Conservation (phyloP, 768 basidiomycete species). For the Trametes meyenii region DNA sequence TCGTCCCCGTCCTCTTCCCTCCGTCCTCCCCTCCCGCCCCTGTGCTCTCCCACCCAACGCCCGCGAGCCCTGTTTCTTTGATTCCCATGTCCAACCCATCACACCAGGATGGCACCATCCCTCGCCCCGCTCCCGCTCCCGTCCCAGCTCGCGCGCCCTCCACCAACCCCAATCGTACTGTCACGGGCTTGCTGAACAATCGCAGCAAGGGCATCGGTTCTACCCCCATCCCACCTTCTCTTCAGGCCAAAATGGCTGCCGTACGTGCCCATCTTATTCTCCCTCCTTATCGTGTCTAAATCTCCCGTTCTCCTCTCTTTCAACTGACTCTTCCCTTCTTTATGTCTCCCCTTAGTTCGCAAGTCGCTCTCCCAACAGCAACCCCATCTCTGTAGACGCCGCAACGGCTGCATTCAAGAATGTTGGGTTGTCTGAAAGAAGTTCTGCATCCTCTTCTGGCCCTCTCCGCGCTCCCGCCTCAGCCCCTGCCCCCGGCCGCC, state of each 20-base stretch:
- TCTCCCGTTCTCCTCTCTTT: constrained; percentile 22
- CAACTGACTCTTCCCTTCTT: neutral
- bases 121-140: constrained; percentile 25
- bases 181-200: constrained; percentile 49
- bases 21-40: constrained; percentile 7
- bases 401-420: constrained; percentile 40
- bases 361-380: constrained; percentile 39
- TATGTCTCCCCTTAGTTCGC: constrained; percentile 44
- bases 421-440: constrained; percentile 10
- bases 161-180: constrained; percentile 29
- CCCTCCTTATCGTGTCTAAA: constrained; percentile 6
- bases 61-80: neutral
- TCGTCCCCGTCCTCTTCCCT: constrained; percentile 12
- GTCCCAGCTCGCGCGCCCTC: constrained; percentile 22
- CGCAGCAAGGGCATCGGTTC: constrained; percentile 40
- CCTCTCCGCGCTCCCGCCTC: constrained; percentile 35
- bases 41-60: neutral
- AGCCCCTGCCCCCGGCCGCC: constrained; percentile 24
- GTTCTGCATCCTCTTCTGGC: constrained; percentile 9
- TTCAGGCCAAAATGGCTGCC: constrained; percentile 94
- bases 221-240: constrained; percentile 82
- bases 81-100: constrained; percentile 24
- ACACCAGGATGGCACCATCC: constrained; percentile 17
- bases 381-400: constrained; percentile 43
- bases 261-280: constrained; percentile 46